phyloP scores from a whole-genome alignment of 148 eudicot species.

The Beta vulgaris region DNA sequence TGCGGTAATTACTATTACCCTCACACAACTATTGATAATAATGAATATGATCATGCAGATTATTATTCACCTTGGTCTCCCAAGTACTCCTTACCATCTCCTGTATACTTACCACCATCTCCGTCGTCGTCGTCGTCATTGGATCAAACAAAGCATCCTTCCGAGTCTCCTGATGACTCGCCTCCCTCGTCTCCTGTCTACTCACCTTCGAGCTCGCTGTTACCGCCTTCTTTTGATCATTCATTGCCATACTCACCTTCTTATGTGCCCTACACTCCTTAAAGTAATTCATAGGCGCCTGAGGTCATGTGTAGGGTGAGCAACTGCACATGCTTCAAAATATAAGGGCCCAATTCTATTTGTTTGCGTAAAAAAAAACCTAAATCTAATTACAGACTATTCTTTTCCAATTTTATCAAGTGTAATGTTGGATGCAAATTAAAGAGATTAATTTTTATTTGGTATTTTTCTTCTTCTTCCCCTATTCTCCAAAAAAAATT shows the following conservation, averaged over 20 bases:
- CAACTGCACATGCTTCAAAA: no score
- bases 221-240: neutral
- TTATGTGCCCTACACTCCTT: slow-evolving; percentile 1
- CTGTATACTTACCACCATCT: neutral
- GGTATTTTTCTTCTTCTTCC: no score
- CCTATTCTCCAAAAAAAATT: no score
- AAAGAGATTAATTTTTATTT: no score
- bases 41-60: no score
- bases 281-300: neutral
- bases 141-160: neutral
- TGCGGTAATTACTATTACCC: slow-evolving; percentile 11
- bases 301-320: no score
- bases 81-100: slow-evolving; percentile 1
- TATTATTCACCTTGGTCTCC: neutral
- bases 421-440: no score
- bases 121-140: neutral
- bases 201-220: neutral
- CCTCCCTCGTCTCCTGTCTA: slow-evolving; percentile 11
- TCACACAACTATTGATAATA: neutral
- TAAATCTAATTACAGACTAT: no score
- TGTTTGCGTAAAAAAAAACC: no score
- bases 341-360: no score
- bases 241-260: neutral
- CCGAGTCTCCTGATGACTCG: neutral
- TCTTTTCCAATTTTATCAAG: no score